Base-by-base conservation (phyloP, 2,329 filamentous ascomycete species). In the Calonectria pseudoreteaudii region DNA sequence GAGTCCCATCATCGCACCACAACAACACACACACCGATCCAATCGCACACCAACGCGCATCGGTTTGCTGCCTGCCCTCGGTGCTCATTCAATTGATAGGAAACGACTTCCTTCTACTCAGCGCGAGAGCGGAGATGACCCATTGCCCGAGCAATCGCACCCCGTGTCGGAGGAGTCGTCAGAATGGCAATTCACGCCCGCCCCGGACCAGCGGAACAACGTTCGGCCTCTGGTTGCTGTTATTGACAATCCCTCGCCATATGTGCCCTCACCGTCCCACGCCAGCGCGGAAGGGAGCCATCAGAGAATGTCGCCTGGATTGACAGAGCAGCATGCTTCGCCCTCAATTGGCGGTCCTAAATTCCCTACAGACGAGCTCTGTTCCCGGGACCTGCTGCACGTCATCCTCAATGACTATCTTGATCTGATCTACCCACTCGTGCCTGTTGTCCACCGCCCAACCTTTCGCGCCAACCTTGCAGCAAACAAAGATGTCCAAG, bases 331-430 rank as follows among this genome's bases (percentile, higher is more conserved):
- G 16, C n/a, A 71, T 62, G 65, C 62, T 36, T 71, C 67, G 18
- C 56, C 68, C 3, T 68, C 64, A 26, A 38, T 68, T 50, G 14
- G 38, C 20, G 23, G 60, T 14, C 20, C 41, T n/a, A 18, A 67
- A 18, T 44, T 76, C 16, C 78, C 75, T 4, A 81, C 80, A 9
- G 80, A 81, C 9, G 80, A 81, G 60, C 69, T 81, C 5, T 81
- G 80, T 38, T 79, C 80, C 3, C 75, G 80, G 8, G 50, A 62
- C 4, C 68, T 80, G 10, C 68, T 82, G 44, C 70, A 75, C 38
- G 68, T 68, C 26, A 74, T 82, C 52, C 75, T 82, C 65, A 70
- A 73, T 9, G 79, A 80, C 66, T 81, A 80, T 60, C 73, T 80
- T 9, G 79, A 81, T 36, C 76, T 80, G 11, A 64, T 81, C 72